A percentile compares a stretch with the other conserved stretches of the same genome.
These are phyloP conservation scores for Mesembryanthemum crystallinum DNA, from an alignment of 148 eudicot species.

Conservation along the genomic window DNA sequence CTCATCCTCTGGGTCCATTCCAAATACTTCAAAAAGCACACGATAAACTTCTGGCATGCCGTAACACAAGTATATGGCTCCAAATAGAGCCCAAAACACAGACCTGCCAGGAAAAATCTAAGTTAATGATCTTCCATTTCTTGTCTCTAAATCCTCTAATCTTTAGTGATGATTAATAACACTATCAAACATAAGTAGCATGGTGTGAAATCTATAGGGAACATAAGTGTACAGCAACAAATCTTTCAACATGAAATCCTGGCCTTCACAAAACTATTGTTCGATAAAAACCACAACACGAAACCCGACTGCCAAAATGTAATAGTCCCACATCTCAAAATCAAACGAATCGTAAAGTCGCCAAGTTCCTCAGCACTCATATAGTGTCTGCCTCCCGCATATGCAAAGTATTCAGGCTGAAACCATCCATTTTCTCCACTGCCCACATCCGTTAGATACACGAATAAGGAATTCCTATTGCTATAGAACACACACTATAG, in stretches of 20 bases:
- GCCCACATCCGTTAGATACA: background rate
- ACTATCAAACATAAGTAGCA: background rate
- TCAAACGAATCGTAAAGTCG: background rate
- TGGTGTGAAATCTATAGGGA: background rate
- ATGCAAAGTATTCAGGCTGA: background rate
- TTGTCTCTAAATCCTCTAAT: background rate
- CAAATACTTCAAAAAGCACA: conserved; percentile 98
- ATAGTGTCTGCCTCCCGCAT: background rate
- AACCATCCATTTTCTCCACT: background rate
- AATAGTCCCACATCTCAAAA: background rate
- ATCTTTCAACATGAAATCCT: background rate
- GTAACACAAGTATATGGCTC: conserved; percentile 92
- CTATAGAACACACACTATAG: background rate
- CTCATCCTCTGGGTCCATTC: conserved; percentile 93
- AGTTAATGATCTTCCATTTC: background rate
- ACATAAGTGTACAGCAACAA: background rate
- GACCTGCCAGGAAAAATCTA: conserved; percentile 50
- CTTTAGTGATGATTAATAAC: background rate
- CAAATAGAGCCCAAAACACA: conserved; percentile 93
- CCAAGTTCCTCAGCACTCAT: background rate
- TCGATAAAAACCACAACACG: background rate
- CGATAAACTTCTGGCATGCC: conserved; percentile 99
- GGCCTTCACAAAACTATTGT: background rate
- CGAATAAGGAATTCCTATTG: background rate
- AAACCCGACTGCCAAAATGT: background rate